Evolutionary conservation across 495 filamentous ascomycete genomes (phyloP).

Genomic region (Pseudoneurospora amorphoporcata): DNA sequence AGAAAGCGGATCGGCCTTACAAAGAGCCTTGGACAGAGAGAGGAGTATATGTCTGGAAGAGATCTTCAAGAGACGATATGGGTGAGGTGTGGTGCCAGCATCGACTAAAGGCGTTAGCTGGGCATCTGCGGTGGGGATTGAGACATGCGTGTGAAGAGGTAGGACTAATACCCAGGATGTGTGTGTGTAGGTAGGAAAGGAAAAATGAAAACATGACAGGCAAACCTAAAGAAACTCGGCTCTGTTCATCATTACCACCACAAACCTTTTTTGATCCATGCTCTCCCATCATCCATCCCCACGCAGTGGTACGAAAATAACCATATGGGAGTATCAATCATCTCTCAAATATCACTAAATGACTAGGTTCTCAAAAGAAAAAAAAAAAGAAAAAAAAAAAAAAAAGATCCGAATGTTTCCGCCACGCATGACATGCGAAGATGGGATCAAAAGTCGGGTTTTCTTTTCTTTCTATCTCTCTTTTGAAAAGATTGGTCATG

Average conservation of each 20-base stretch:
- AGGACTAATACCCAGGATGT: neutral
- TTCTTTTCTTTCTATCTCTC: no score
- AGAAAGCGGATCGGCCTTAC: neutral
- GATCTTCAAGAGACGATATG: neutral
- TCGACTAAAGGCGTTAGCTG: neutral
- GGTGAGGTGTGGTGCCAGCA: neutral
- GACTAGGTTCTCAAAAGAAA: no score
- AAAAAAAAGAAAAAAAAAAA: no score
- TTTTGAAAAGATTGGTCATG: neutral
- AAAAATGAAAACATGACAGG: neutral
- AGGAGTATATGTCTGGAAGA: neutral
- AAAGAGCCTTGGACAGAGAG: neutral
- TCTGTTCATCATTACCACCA: neutral
- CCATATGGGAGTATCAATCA: neutral
- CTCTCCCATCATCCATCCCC: neutral
- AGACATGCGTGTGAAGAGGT: neutral
- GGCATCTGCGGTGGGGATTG: neutral
- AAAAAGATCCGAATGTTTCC: neutral
- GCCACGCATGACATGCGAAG: neutral
- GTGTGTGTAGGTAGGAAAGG: neutral
- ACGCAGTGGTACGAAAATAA: neutral
- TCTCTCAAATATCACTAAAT: neutral
- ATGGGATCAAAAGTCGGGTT: no score
- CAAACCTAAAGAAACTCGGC: neutral
- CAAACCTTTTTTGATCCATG: neutral